Base-by-base conservation (phyloP, 148 eudicot genomes). In the Nepenthes mirabilis region DNA sequence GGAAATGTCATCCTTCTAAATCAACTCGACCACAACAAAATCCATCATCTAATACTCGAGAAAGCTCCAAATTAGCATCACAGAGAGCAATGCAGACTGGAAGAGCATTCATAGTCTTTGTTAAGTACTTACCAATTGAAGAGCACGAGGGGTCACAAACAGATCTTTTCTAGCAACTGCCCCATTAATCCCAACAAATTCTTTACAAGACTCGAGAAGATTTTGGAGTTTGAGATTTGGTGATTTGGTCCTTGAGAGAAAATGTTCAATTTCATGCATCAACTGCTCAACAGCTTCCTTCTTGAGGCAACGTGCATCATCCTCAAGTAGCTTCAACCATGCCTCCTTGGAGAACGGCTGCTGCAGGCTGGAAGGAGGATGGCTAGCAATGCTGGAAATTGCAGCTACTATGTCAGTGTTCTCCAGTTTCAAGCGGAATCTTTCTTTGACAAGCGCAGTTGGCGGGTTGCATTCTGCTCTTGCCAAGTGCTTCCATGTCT, bases 401-500 rank as follows among this genome's bases (percentile, higher is more conserved):
- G 97, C 96, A 36, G 78, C 75, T 9, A 63, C 62, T 9, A 61
- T 57, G 62, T 85, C 77, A 14, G 77, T 67, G 14, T 74, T 68
- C 76, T 78, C 79, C 71, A 91, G 58, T 72, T 79, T 85, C 62
- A 76, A 34, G 62, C 75, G 63, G 65, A 91, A 85, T 74, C 88
- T 78, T 72, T 83, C 95, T 61, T 75, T 80, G 33, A 82, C 51
- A 36, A 91, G 96, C 36, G 55, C 70, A 32, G 90, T 82, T 57
- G 90, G 87, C 34, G 90, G 96, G 54, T 66, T 58, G 8, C 76
- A 90, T 54, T 78, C 69, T 11, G 70, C 57, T 52, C 65, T 65
- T 34, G 67, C 64, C 74, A 91, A 71, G 72, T 84, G 86, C 61
- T 70, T 79, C 97, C 96, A 88, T 52, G 90, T 88, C 62, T 71